Conservation (phyloP, 1,139 yeast genomes). For the Yamadazyma triangularis region DNA sequence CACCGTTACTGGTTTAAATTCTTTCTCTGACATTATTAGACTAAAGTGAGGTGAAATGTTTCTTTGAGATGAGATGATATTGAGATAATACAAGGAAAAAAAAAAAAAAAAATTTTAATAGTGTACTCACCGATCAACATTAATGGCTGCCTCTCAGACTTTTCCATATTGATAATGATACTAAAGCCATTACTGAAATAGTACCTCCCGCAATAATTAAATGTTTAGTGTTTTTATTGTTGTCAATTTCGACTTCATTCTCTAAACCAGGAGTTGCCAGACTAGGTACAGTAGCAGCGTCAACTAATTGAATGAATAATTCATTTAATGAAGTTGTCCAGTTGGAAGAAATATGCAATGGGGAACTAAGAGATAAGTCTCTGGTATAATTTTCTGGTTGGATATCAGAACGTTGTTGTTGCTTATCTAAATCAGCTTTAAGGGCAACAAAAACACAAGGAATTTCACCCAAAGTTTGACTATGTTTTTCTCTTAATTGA, state of each 20-base stretch:
- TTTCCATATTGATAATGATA: slow-evolving; percentile 59
- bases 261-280: slow-evolving; percentile 78
- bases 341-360: slow-evolving; percentile 80
- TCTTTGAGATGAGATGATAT: slow-evolving; percentile 8
- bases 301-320: slow-evolving; percentile 79
- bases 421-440: slow-evolving; percentile 92
- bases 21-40: slow-evolving; percentile 20
- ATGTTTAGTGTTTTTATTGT: slow-evolving; percentile 44
- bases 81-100: not conserved
- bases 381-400: slow-evolving; percentile 89
- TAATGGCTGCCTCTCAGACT: slow-evolving; percentile 15
- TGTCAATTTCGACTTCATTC: slow-evolving; percentile 53
- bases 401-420: slow-evolving; percentile 78
- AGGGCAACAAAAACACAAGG: slow-evolving; percentile 89
- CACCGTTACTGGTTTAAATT: slow-evolving; percentile 71
- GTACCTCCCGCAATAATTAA: slow-evolving; percentile 63
- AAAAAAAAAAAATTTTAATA: too few species aligned
- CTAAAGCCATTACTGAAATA: slow-evolving; percentile 55
- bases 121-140: too few species aligned
- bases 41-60: too few species aligned
- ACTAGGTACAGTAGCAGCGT: slow-evolving; percentile 79
- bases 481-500: slow-evolving; percentile 57
- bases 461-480: slow-evolving; percentile 52
- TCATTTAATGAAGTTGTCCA: slow-evolving; percentile 89
- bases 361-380: slow-evolving; percentile 54